phyloP scores from a whole-genome alignment of 805 yeast genomes.

The Saccharomycopsis schoenii region DNA sequence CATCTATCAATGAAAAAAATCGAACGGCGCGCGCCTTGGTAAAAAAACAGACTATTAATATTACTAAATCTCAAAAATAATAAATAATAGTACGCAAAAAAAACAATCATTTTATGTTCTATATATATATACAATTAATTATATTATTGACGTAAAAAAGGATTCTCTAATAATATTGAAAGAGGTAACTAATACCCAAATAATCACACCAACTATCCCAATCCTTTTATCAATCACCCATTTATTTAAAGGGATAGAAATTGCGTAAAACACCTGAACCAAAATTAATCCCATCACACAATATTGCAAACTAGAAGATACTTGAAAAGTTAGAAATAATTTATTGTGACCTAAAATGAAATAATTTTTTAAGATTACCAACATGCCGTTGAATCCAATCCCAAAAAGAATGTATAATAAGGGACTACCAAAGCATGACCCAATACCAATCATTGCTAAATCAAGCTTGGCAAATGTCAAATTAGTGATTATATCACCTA shows the following conservation, averaged over 20 bases:
- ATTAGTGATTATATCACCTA: conserved; percentile 82
- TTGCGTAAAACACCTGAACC: conserved; percentile 30
- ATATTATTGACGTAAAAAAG: not conserved
- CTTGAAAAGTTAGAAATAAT: conserved; percentile 22
- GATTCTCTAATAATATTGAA: conserved; percentile 16
- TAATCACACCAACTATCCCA: conserved; percentile 24
- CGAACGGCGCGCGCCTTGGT: too few species aligned
- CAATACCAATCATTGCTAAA: conserved; percentile 79
- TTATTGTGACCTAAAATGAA: not conserved
- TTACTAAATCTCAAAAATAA: not conserved
- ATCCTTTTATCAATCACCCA: conserved; percentile 37
- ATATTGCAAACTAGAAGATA: conserved; percentile 30
- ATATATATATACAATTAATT: too few species aligned
- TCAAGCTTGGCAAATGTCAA: conserved; percentile 72
- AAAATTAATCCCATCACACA: conserved; percentile 33
- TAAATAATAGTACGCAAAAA: not conserved
- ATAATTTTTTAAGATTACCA: conserved; percentile 25
- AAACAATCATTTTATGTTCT: too few species aligned
- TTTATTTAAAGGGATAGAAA: conserved; percentile 34
- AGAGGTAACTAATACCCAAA: conserved; percentile 26
- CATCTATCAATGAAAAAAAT: too few species aligned
- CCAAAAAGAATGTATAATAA: conserved; percentile 69
- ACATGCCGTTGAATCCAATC: conserved; percentile 63
- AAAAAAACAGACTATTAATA: too few species aligned
- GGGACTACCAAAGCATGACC: conserved; percentile 94